A percentile compares a stretch with the other conserved stretches of the same genome.
These are phyloP conservation scores for Backusella tarrabulga DNA, from an alignment of 192 early-diverging fungal genomes.

Conservation along the genomic window DNA sequence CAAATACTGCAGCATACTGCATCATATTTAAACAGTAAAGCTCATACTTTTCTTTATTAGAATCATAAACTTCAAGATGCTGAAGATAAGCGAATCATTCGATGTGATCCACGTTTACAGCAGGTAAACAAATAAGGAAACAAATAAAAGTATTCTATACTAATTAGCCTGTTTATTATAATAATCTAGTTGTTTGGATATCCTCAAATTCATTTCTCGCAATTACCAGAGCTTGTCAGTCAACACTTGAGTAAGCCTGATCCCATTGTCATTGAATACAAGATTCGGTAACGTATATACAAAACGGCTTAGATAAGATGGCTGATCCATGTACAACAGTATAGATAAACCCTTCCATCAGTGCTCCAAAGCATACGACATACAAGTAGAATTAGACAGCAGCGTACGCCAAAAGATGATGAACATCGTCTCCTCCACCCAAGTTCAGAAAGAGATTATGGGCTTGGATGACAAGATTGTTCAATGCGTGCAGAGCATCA, in stretches of 20 bases:
- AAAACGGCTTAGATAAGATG: not conserved
- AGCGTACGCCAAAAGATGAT: conserved; percentile 56
- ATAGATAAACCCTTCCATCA: conserved; percentile 77
- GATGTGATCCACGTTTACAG: conserved; percentile 62
- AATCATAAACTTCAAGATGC: conserved; percentile 85
- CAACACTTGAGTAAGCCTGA: conserved; percentile 75
- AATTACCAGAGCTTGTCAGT: conserved; percentile 79
- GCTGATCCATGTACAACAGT: conserved; percentile 44
- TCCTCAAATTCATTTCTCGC: conserved; percentile 72
- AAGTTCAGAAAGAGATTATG: conserved; percentile 40
- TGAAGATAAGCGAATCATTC: conserved; percentile 86
- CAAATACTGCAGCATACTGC: not conserved
- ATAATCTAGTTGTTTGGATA: conserved; percentile 68
- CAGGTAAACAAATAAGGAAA: not conserved
- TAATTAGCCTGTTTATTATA: not conserved
- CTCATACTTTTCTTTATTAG: conserved; percentile 30
- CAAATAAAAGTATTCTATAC: no score
- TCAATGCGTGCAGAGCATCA: conserved; percentile 79
- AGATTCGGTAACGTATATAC: not conserved
- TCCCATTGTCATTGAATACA: conserved; percentile 90
- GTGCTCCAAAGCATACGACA: conserved; percentile 83
- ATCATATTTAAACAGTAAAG: no score
- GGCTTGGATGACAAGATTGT: conserved; percentile 66
- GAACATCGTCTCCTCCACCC: conserved; percentile 45
- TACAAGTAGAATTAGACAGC: conserved; percentile 90